Evolutionary conservation across 805 yeast species (phyloP).

Genomic region (Pichia gijzeniarum): DNA sequence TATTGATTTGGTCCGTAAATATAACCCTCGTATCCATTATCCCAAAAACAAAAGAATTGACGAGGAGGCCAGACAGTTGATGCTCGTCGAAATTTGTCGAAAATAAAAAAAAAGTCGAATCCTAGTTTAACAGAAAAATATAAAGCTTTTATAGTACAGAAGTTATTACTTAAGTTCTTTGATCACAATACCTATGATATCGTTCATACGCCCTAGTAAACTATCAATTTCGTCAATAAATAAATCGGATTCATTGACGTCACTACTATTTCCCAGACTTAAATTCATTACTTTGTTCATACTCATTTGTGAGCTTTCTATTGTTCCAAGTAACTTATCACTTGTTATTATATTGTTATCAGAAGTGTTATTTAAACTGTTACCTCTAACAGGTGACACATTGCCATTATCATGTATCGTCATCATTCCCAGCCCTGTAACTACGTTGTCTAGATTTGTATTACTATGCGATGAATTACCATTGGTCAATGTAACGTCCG

Average conservation of each 20-base stretch:
- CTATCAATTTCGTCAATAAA: slow-evolving; percentile 9
- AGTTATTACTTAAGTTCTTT: slow-evolving; percentile 1
- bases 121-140: neutral
- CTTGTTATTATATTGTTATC: too few relatives aligned
- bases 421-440: slow-evolving; percentile 13
- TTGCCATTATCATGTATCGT: slow-evolving; percentile 8
- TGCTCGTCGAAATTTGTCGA: too few relatives aligned
- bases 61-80: too few relatives aligned
- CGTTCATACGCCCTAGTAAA: slow-evolving; percentile 7
- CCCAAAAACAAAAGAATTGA: neutral
- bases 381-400: slow-evolving; percentile 4
- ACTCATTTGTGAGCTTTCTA: slow-evolving; percentile 1
- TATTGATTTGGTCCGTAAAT: neutral
- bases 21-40: neutral
- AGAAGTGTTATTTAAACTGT: neutral
- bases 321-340: neutral
- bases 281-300: slow-evolving; percentile 2
- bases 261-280: slow-evolving; percentile 1
- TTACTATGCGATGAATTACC: neutral
- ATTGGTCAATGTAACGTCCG: slow-evolving; percentile 8
- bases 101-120: too few relatives aligned
- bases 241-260: slow-evolving; percentile 8
- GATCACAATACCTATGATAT: slow-evolving; percentile 2
- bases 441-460: neutral
- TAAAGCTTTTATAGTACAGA: neutral